Evolutionary conservation across 106 monocot genomes (phyloP).

Genomic region (Acorus gramineus): DNA sequence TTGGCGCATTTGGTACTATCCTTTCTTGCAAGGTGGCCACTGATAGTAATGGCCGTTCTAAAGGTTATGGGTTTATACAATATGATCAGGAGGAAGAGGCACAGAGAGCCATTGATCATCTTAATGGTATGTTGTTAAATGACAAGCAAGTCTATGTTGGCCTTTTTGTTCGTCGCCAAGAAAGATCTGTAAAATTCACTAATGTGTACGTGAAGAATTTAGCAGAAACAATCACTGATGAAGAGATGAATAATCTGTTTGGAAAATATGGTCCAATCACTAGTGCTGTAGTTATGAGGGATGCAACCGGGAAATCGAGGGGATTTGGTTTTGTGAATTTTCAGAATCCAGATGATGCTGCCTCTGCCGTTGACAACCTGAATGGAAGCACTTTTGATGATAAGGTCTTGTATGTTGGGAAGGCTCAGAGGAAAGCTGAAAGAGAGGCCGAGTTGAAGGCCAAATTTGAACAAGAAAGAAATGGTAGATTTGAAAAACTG

Average conservation of each 20-base stretch:
- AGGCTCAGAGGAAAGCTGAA: constrained; percentile 55
- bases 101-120: constrained; percentile 26
- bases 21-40: constrained; percentile 45
- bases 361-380: constrained; percentile 27
- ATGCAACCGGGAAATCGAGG: constrained; percentile 42
- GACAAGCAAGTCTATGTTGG: constrained; percentile 47
- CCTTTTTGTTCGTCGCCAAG: constrained; percentile 31
- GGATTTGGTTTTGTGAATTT: constrained; percentile 65
- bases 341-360: constrained; percentile 35
- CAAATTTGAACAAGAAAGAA: constrained; percentile 44
- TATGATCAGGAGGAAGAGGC: constrained; percentile 50
- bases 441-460: constrained; percentile 45
- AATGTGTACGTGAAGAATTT: constrained; percentile 66
- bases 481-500: constrained; percentile 26
- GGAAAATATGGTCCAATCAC: constrained; percentile 33
- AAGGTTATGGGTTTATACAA: constrained; percentile 63
- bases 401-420: constrained; percentile 49
- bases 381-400: constrained; percentile 39
- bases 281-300: constrained; percentile 49
- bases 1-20: constrained; percentile 25
- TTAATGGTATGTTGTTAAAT: constrained; percentile 51
- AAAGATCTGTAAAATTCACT: constrained; percentile 42
- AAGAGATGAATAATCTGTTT: constrained; percentile 39
- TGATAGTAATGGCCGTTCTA: constrained; percentile 40
- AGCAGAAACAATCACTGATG: constrained; percentile 27